Evolutionary conservation across 176 grass and related monocot genomes (phyloP), one percentile per base, ranked within the genome.

Genomic region (Aegilops speltoides): DNA sequence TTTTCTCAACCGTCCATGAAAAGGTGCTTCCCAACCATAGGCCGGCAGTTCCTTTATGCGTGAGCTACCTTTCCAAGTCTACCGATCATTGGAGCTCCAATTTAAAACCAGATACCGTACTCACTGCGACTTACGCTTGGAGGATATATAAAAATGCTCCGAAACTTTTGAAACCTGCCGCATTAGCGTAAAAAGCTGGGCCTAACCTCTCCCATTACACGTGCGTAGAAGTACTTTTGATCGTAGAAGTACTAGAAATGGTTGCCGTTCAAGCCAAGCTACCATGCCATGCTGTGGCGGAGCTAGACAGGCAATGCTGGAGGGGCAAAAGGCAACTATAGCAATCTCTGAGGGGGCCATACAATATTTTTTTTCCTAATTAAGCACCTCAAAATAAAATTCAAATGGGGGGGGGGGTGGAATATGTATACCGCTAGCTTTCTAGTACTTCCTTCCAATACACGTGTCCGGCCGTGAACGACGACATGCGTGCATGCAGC

Each of bases 151-250:
- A 43, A 75, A 90, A 64, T 73, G 54, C 54, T 83, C 82, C 54
- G 7, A 57, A 83, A 73, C 26, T 62, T 83, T 83, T 73, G 32
- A 86, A 54, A 86, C 84, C 73, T 83, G 79, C 68, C 73, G 73
- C 89, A 90, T 66, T 90, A 87, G 41, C 79, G 32, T 65, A 52
- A 80, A 34, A 60, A 25, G 57, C 29, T 68, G 34, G 68, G 79
- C 76, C 17, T 9, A 17, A 48, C 68, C 32, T 45, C 33, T 71
- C 46, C 8, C 0, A 20, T 40, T 40, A 40, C 8, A 0, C 38
- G 38, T 40, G 38, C 82, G 64, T n/a, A n/a, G n/a, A n/a, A n/a
- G n/a, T n/a, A n/a, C n/a, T n/a, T n/a, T n/a, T n/a, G n/a, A n/a
- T n/a, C n/a, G n/a, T n/a, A n/a, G n/a, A n/a, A n/a, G n/a, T n/a